Evolutionary conservation across 2,329 filamentous ascomycete genomes (phyloP), one percentile per base, ranked within the genome.

Genomic region (Alternaria sp.): DNA sequence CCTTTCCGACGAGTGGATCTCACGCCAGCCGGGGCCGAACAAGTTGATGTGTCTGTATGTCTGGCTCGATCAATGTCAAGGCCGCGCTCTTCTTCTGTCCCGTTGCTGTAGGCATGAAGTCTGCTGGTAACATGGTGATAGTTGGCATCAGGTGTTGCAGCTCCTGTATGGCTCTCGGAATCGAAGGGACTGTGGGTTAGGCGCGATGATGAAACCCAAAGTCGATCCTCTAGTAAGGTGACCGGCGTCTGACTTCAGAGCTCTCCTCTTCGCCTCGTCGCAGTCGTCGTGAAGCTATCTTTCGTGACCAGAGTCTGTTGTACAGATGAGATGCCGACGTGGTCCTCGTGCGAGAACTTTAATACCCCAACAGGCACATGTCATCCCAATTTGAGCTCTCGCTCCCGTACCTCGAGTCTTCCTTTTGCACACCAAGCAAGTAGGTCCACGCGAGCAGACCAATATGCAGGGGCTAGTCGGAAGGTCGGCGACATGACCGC

Each of bases 301-400:
- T 81, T 85, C 64, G 60, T 85, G 85, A 89, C 86, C 88, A 88
- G 83, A 89, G 87, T 87, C 86, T 86, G 86, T 88, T 88, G 88
- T 87, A 91, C 91, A 90, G 90, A 84, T 86, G 84, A 81, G 82
- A 80, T 81, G 86, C 89, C 87, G 90, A 93, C 90, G 91, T 92
- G 91, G 90, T 84, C 87, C 87, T 88, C 89, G 80, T 83, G 82
- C 86, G 87, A 90, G 87, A 87, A 83, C 91, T 90, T 93, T 91
- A 90, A 79, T 64, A 60, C 77, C 87, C 90, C 79, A 83, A 86
- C 84, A 77, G 88, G 91, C 92, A 91, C 93, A 93, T 88, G 90
- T 84, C 84, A 83, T 83, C 81, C 79, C 85, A 82, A 84, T 86
- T 89, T 83, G 82, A 76, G 74, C 70, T 70, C 33, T 54, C 73